Evolutionary conservation across 2,329 filamentous ascomycete genomes (phyloP).

Genomic region (Colletotrichum orchidophilum): DNA sequence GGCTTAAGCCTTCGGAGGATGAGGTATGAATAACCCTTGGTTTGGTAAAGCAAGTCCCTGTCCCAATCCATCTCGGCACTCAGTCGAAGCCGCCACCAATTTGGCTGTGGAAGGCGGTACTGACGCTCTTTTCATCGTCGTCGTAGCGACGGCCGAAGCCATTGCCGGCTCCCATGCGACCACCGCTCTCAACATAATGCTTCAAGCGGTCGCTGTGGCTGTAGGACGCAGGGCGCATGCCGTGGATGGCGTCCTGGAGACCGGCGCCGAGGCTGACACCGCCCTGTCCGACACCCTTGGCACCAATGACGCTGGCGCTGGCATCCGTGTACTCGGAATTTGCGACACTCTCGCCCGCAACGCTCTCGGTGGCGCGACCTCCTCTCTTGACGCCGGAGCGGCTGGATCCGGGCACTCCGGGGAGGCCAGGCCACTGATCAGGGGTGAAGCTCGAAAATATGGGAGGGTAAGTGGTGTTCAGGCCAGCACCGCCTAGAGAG

Average conservation of each 20-base stretch:
- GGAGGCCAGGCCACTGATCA: slow-evolving; percentile 88
- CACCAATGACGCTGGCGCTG: slow-evolving; percentile 79
- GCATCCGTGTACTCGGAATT: slow-evolving; percentile 91
- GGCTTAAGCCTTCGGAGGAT: slow-evolving; percentile 29
- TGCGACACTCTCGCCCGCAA: slow-evolving; percentile 92
- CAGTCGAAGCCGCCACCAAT: slow-evolving; percentile 73
- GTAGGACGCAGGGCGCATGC: slow-evolving; percentile 65
- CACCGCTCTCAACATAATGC: slow-evolving; percentile 90
- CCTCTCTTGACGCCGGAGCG: slow-evolving; percentile 74
- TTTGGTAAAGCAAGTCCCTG: slow-evolving; percentile 27
- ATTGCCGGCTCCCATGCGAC: slow-evolving; percentile 73
- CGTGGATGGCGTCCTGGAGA: slow-evolving; percentile 79
- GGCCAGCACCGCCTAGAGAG: slow-evolving; percentile 85
- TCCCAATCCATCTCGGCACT: slow-evolving; percentile 39
- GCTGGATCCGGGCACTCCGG: slow-evolving; percentile 67
- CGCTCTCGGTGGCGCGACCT: slow-evolving; percentile 75
- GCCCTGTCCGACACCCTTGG: slow-evolving; percentile 80
- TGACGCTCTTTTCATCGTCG: slow-evolving; percentile 95
- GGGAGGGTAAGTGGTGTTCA: slow-evolving; percentile 84
- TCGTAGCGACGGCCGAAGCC: slow-evolving; percentile 73
- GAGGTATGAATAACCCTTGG: slow-evolving; percentile 27
- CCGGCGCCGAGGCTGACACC: slow-evolving; percentile 87
- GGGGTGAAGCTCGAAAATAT: slow-evolving; percentile 94
- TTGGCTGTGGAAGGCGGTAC: slow-evolving; percentile 96
- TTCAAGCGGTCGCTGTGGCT: slow-evolving; percentile 92